These are phyloP conservation scores for Ceratocystis harringtonii DNA, from an alignment of 2,329 filamentous ascomycete genomes.

Conservation along the genomic window DNA sequence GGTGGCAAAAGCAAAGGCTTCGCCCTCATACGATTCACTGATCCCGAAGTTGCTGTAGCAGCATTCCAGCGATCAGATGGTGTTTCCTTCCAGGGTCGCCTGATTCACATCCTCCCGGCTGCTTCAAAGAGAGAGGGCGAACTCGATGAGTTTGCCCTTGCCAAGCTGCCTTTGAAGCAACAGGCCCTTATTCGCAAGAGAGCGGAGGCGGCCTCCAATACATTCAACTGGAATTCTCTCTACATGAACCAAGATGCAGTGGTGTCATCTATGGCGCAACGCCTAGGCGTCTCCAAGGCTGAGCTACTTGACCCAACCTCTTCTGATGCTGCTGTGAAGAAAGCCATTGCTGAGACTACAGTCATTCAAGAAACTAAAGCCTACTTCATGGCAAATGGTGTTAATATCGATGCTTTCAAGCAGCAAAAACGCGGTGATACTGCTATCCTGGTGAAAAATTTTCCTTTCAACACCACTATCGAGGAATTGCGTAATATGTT, in stretches of 20 bases:
- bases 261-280: conserved; percentile 72
- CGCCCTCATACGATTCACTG: conserved; percentile 66
- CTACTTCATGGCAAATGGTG: conserved; percentile 75
- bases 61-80: conserved; percentile 72
- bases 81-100: conserved; percentile 77
- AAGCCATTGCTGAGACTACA: conserved; percentile 90
- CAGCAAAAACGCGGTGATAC: conserved; percentile 69
- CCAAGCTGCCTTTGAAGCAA: conserved; percentile 85
- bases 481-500: conserved; percentile 71
- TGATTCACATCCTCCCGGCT: conserved; percentile 79
- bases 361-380: conserved; percentile 92
- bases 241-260: conserved; percentile 97
- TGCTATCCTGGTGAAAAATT: conserved; percentile 86
- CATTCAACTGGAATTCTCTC: conserved; percentile 98
- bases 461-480: conserved; percentile 65
- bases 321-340: conserved; percentile 84
- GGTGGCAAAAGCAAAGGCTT: conserved; percentile 74
- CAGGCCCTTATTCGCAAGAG: conserved; percentile 82
- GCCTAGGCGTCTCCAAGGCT: conserved; percentile 78
- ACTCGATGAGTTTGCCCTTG: conserved; percentile 76
- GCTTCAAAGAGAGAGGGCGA: conserved; percentile 66
- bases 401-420: conserved; percentile 87
- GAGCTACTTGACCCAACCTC: conserved; percentile 92
- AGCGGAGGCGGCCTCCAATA: conserved; percentile 58
- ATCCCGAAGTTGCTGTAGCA: conserved; percentile 56